Evolutionary conservation across 2,329 filamentous ascomycete genomes (phyloP).

Genomic region (Blastomyces parvus): DNA sequence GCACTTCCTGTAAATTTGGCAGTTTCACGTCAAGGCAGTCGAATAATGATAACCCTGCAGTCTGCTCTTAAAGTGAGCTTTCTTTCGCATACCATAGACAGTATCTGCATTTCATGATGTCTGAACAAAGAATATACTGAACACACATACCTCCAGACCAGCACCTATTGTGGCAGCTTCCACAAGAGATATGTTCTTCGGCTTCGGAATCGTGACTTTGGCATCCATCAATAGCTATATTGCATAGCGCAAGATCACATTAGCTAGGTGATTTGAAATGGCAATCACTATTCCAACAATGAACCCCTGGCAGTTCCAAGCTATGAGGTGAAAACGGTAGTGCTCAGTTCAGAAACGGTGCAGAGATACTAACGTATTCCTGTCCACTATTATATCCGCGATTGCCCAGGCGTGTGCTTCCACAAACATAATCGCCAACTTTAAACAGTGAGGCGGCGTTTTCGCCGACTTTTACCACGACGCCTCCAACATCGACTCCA

Average conservation of each 20-base stretch:
- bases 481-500: conserved; percentile 24
- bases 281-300: background rate
- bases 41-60: conserved; percentile 21
- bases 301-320: background rate
- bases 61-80: conserved; percentile 13
- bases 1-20: conserved; percentile 16
- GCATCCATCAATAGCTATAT: conserved; percentile 26
- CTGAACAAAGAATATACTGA: conserved; percentile 13
- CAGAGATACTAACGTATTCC: conserved; percentile 19
- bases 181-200: conserved; percentile 21
- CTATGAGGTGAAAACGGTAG: background rate
- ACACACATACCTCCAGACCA: conserved; percentile 14
- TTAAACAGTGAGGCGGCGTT: conserved; percentile 23
- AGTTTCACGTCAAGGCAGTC: conserved; percentile 19
- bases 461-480: conserved; percentile 24
- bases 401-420: conserved; percentile 24
- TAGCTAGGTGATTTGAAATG: background rate
- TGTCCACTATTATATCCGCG: conserved; percentile 20
- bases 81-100: background rate
- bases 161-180: conserved; percentile 25
- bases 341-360: background rate
- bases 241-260: background rate
- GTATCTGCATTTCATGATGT: background rate
- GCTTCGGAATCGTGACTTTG: conserved; percentile 22
- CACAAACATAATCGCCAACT: conserved; percentile 25